These are phyloP conservation scores for Furcasterigmium sp. DNA, from an alignment of 2,329 filamentous ascomycete genomes.

Conservation along the genomic window DNA sequence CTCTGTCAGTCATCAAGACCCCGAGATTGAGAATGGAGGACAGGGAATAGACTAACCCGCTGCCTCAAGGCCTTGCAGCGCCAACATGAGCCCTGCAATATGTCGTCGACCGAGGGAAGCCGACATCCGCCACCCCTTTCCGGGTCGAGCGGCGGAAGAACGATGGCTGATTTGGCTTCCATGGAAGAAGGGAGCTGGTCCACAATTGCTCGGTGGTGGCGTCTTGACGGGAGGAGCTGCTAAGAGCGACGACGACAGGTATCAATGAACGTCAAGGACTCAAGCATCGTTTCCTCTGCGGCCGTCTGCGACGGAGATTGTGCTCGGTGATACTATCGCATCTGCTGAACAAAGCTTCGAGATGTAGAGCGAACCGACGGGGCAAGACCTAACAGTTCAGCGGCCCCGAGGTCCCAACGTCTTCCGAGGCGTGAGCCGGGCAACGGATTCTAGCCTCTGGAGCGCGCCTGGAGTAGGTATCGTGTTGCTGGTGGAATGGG, in stretches of 20 bases:
- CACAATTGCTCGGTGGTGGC: no score
- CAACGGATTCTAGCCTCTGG: no score
- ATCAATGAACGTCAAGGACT: no score
- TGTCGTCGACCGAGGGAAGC: conserved; percentile 52
- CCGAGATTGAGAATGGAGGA: neutral
- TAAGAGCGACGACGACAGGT: neutral
- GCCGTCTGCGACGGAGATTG: neutral
- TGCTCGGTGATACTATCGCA: neutral
- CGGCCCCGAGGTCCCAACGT: no score
- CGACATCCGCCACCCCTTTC: conserved; percentile 21
- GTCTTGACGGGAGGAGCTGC: no score
- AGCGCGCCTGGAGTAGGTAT: no score
- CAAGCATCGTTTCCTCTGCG: neutral
- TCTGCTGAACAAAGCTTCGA: neutral
- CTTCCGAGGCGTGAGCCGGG: no score
- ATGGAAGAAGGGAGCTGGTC: neutral
- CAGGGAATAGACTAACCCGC: conserved; percentile 30
- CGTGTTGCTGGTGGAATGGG: no score
- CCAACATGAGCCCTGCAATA: conserved; percentile 40
- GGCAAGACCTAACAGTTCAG: no score
- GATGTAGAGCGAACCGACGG: no score
- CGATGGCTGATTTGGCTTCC: neutral
- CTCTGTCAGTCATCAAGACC: neutral
- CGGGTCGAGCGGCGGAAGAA: neutral
- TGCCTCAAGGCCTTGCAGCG: conserved; percentile 42